Evolutionary conservation across 257 asterid genomes (phyloP).

Genomic region (Gentiana straminea): DNA sequence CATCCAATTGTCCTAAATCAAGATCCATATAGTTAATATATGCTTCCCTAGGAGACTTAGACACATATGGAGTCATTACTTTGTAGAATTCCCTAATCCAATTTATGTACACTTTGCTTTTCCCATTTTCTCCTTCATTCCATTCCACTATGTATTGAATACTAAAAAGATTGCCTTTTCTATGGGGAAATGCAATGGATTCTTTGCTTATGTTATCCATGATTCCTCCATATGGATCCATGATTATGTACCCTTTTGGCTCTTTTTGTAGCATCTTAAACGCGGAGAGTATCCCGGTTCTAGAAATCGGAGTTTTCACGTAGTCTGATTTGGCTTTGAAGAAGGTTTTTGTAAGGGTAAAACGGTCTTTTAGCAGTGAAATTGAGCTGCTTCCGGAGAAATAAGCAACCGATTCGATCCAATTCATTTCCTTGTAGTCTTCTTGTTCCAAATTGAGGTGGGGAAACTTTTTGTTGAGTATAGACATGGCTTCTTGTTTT

Average conservation of each 20-base stretch:
- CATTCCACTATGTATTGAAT: no score
- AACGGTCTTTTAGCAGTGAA: conserved; percentile 24
- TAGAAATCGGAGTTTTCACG: conserved; percentile 27
- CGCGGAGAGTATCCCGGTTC: conserved; percentile 12
- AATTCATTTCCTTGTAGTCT: conserved; percentile 41
- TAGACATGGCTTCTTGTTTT: no score
- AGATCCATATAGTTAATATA: no score
- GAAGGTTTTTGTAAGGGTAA: conserved; percentile 18
- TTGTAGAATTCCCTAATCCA: no score
- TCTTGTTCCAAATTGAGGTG: conserved; percentile 21
- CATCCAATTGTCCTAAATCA: no score
- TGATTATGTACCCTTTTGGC: conserved; percentile 38
- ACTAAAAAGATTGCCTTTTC: conserved; percentile 42
- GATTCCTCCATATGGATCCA: conserved; percentile 53
- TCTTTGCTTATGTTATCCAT: conserved; percentile 37
- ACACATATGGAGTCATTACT: no score
- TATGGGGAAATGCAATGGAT: conserved; percentile 49
- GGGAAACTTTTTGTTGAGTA: conserved; percentile 14
- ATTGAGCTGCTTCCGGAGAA: conserved; percentile 10
- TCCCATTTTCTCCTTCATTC: no score
- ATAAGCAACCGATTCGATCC: conserved; percentile 45
- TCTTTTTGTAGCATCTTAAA: conserved; percentile 29
- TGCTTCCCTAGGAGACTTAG: no score
- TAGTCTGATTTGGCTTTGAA: conserved; percentile 60
- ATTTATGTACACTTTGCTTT: no score